Evolutionary conservation across 345 rosid species (phyloP).

Genomic region (Aethionema arabicum): DNA sequence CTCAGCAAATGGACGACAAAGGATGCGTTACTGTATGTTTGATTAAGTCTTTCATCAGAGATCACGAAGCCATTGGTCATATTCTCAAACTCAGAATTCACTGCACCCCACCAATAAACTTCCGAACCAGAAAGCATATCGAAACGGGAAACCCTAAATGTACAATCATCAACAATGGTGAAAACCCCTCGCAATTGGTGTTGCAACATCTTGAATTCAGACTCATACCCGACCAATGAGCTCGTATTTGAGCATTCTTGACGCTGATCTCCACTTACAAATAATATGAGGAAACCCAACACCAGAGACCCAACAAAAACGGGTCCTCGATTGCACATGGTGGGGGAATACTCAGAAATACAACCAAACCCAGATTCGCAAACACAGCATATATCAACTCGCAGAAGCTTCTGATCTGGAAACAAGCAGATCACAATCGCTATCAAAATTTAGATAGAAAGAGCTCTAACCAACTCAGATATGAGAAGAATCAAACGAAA

Average conservation of each 20-base stretch:
- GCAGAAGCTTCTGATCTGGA: slow-evolving; percentile 29
- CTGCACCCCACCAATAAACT: slow-evolving; percentile 88
- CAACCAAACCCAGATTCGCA: slow-evolving; percentile 42
- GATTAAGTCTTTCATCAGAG: slow-evolving; percentile 63
- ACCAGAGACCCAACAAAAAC: slow-evolving; percentile 41
- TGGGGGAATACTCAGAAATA: slow-evolving; percentile 31
- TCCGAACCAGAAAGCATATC: slow-evolving; percentile 79
- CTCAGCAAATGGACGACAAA: slow-evolving; percentile 53
- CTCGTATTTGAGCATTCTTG: slow-evolving; percentile 57
- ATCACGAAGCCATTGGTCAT: slow-evolving; percentile 65
- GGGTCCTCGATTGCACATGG: slow-evolving; percentile 46
- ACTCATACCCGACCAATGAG: slow-evolving; percentile 60
- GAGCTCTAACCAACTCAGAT: slow-evolving; percentile 1
- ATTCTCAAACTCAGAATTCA: slow-evolving; percentile 49
- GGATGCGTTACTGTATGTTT: slow-evolving; percentile 61
- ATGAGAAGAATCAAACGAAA: slow-evolving; percentile 16
- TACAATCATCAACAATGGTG: slow-evolving; percentile 74
- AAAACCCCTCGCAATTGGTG: slow-evolving; percentile 83
- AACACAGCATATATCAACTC: slow-evolving; percentile 38
- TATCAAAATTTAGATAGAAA: background rate
- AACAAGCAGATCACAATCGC: slow-evolving; percentile 24
- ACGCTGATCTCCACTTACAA: slow-evolving; percentile 47
- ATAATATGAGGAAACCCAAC: slow-evolving; percentile 35
- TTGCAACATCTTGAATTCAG: slow-evolving; percentile 74
- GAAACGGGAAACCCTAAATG: slow-evolving; percentile 72